phyloP scores from a whole-genome alignment of 371 early-diverging fungal genomes.

The Mucor saturninus region DNA sequence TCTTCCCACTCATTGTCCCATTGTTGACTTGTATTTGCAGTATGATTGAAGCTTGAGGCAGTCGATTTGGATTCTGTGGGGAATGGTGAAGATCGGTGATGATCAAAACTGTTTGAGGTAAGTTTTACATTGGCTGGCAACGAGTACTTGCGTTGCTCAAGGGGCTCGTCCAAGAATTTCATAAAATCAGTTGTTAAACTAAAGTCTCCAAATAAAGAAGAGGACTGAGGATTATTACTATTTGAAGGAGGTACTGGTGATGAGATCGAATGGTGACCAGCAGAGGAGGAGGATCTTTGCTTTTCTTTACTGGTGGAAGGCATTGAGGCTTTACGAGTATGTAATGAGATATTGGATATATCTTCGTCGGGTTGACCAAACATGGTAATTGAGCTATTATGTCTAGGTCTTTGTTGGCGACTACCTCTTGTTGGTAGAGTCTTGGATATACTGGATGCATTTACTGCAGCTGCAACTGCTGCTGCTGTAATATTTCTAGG shows the following conservation, averaged over 20 bases:
- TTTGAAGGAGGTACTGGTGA: conserved; percentile 1
- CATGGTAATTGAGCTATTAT: conserved; percentile 19
- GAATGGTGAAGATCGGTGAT: not conserved
- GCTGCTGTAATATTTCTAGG: conserved; percentile 29
- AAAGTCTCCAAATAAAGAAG: conserved; percentile 54
- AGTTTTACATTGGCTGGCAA: conserved; percentile 27
- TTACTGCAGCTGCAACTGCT: conserved; percentile 26
- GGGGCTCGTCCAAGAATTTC: conserved; percentile 39
- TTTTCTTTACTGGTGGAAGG: conserved; percentile 15
- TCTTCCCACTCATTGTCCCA: conserved; percentile 24
- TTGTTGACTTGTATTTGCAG: conserved; percentile 1
- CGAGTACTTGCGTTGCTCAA: conserved; percentile 38
- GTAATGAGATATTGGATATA: conserved; percentile 13
- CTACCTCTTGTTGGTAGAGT: conserved; percentile 14
- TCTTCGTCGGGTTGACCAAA: conserved; percentile 17
- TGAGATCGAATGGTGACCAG: conserved; percentile 11
- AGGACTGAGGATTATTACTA: conserved; percentile 20
- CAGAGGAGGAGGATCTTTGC: conserved; percentile 10
- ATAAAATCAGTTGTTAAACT: conserved; percentile 40
- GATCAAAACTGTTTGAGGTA: conserved; percentile 2
- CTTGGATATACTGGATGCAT: conserved; percentile 11
- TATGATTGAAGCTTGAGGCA: conserved; percentile 10
- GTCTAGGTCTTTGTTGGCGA: conserved; percentile 6
- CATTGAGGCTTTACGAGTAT: conserved; percentile 26
- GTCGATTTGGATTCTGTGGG: conserved; percentile 15